Base-by-base conservation (phyloP, 805 yeast genomes). In the Kodamaea nitidulidarum region DNA sequence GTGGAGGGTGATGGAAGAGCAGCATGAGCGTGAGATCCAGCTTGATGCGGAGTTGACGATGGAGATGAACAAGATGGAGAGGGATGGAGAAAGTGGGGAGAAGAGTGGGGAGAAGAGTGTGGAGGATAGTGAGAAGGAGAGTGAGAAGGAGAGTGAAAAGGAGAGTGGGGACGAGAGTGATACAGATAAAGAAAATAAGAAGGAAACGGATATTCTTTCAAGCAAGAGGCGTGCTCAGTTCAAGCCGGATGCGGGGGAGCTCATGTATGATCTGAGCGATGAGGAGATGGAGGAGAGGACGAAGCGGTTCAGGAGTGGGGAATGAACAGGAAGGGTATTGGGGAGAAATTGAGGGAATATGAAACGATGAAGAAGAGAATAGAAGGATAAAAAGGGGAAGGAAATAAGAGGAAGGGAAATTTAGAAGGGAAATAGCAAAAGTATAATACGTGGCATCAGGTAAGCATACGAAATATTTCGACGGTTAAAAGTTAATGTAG, bases 221-320 rank as follows among this genome's bases (percentile, higher is more conserved):
- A 25, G 27, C 27, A 25, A 34, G 17, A 29, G 40, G 15, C 35
- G 30, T 10, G 48, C 50, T 9, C 43, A 44, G 32, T 47, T 47
- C 30, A 33, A 35, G 2, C 26, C 38, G 11, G 48, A 43, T 15
- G 45, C 46, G 8, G 42, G 43, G 35, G 49, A 48, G 15, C 44
- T 45, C 9, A 45, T 35, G 14, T 45, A 47, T 17, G 46, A 44
- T 16, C 32, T 30, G 32, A 30, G 32, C 10, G 32, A 30, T 7
- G 32, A 17, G 4, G 32, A 30, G 32, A 14, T 28, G 31, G 28
- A 32, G 10, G 36, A 16, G n/a, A 14, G 36, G 18, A 8, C 16
- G 35, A 21, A 21, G 27, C 4, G 28, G 27, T 18, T 21, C n/a
- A 18, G 28, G 11, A 20, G 34, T 15, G 34, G 22, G 5, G 32